A percentile compares a stretch with the other conserved stretches of the same genome.
These are phyloP conservation scores for Yarrowia galli DNA, from an alignment of 1,139 yeast genomes.

Conservation along the genomic window DNA sequence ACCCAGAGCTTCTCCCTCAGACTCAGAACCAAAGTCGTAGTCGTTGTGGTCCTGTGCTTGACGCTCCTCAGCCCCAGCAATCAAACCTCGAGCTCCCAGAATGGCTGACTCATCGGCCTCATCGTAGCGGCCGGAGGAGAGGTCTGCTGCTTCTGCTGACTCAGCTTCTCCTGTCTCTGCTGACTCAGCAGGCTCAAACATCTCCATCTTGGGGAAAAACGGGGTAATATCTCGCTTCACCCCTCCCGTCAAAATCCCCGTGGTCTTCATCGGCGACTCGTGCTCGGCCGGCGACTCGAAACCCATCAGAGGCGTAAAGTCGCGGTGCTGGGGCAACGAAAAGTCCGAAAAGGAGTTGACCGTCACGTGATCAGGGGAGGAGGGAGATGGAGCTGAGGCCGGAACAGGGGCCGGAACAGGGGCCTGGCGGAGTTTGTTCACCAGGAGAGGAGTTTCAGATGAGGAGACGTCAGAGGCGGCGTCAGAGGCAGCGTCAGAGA, in stretches of 20 bases:
- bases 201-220: slow-evolving; percentile 33
- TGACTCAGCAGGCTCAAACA: slow-evolving; percentile 2
- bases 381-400: too few species aligned
- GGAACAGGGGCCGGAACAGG: too few species aligned
- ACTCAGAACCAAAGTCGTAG: slow-evolving; percentile 20
- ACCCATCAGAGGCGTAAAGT: slow-evolving; percentile 34
- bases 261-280: slow-evolving; percentile 30
- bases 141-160: too few species aligned
- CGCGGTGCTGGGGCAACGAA: slow-evolving; percentile 23
- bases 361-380: too few species aligned
- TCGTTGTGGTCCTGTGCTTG: not conserved
- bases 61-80: not conserved
- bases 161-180: not conserved
- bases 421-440: slow-evolving; percentile 9
- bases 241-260: slow-evolving; percentile 2
- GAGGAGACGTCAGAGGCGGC: too few species aligned
- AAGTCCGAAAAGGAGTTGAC: slow-evolving; percentile 16
- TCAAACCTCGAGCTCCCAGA: not conserved
- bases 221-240: slow-evolving; percentile 23
- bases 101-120: slow-evolving; percentile 21
- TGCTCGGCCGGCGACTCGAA: slow-evolving; percentile 32
- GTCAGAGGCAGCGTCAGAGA: too few species aligned
- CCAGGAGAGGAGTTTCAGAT: slow-evolving; percentile 12
- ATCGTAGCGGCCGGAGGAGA: slow-evolving; percentile 22
- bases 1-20: not conserved